Base-by-base conservation (phyloP, 2,329 filamentous ascomycete species). In the Paraconiothyrium sp. region DNA sequence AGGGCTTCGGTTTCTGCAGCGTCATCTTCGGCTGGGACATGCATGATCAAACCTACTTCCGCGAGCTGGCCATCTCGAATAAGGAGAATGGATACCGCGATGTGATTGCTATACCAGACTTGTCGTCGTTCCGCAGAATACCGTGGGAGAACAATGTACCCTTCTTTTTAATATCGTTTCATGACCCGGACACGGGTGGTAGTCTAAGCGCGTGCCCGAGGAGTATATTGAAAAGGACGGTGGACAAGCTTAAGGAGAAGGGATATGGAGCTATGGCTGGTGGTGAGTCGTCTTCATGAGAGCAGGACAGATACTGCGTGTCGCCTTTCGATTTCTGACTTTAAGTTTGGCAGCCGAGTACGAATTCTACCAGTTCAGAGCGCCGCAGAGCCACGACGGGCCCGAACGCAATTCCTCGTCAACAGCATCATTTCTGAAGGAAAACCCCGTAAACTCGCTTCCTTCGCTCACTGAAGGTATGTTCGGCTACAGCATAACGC, bases 11-110 rank as follows among this genome's bases (percentile, higher is more conserved):
- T 57, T 97, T 97, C 84, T 97, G 94, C 83, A 95, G 92, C 22
- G 93, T 97, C 68, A 89, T 97, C 67, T 97, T 97, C 73, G 93
- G 94, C 76, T 97, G 94, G 94, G 93, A 97, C 80, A 97, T 97
- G 92, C 93, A 97, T 79, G 94, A 97, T 75, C 85, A 89, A 82
- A 96, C 92, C 11, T 97, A 97, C 79, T 90, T 92, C 77, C 88
- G 86, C 70, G 93, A 97, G 80, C 86, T 97, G 66, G 87, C 87
- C 73, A 90, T 97, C 78, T 95, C 92, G 80, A 97, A 97, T 81
- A 91, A 92, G 69, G 90, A 92, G 73, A 97, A 97, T 76, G 93
- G 93, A 47, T 97, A 97, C 79, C 87, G 90, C 67, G 94, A 97
- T 78, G 81, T 97, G 47, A 85, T 97, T 54, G 93, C 94, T 14